phyloP scores from a whole-genome alignment of 768 basidiomycete genomes.

The Lactifluus subvellereus region DNA sequence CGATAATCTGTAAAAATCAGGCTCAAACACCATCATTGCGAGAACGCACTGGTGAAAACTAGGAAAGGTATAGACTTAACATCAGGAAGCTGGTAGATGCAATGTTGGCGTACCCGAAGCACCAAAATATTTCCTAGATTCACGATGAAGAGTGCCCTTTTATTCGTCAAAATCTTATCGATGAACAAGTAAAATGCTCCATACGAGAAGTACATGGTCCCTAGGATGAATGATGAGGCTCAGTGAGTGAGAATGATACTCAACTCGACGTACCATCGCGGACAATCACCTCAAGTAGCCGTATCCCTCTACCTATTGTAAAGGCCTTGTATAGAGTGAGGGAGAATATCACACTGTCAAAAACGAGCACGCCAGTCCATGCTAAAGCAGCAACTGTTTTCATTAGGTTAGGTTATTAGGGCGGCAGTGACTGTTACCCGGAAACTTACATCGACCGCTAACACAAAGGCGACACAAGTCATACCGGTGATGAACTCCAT shows the following conservation, averaged over 20 bases:
- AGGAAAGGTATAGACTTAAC: not conserved
- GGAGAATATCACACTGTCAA: conserved; percentile 8
- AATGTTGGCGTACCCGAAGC: conserved; percentile 5
- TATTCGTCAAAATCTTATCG: not conserved
- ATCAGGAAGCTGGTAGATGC: not conserved
- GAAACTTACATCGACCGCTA: conserved; percentile 9
- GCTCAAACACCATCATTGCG: no score
- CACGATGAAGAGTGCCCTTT: conserved; percentile 11
- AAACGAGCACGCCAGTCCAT: conserved; percentile 11
- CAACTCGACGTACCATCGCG: conserved; percentile 9
- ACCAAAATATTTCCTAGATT: conserved; percentile 15
- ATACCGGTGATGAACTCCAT: not conserved
- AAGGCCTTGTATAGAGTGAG: conserved; percentile 16
- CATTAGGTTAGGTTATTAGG: not conserved
- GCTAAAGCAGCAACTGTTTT: conserved; percentile 8
- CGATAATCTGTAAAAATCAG: not conserved
- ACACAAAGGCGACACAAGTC: not conserved
- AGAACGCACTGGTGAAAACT: conserved; percentile 14
- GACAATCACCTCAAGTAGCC: conserved; percentile 13
- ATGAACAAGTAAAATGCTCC: not conserved
- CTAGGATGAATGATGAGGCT: not conserved
- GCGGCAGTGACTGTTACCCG: no score
- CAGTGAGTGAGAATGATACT: not conserved
- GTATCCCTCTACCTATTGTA: conserved; percentile 6
- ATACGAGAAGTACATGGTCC: conserved; percentile 19